phyloP scores from a whole-genome alignment of 768 basidiomycete species.

The Agaricus sinodeliciosus region DNA sequence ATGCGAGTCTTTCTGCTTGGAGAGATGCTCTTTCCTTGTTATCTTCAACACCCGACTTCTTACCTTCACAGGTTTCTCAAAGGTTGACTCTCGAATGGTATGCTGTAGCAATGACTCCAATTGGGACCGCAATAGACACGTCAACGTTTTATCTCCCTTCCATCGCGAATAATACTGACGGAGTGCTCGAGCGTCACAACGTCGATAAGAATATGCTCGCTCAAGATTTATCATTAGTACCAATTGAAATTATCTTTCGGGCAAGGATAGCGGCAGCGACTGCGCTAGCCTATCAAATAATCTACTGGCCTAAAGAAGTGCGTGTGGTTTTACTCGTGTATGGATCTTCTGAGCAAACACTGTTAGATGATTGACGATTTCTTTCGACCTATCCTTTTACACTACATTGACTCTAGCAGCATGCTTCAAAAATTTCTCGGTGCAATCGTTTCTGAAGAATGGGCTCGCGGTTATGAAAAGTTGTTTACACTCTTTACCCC shows the following conservation, averaged over 20 bases:
- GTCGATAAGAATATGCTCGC: conserved; percentile 94
- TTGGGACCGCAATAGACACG: conserved; percentile 72
- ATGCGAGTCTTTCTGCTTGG: conserved; percentile 71
- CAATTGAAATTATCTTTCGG: conserved; percentile 67
- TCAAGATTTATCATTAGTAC: conserved; percentile 82
- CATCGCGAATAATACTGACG: conserved; percentile 37
- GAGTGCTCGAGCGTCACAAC: conserved; percentile 69
- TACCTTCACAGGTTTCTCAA: conserved; percentile 49
- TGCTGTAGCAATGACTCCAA: conserved; percentile 80
- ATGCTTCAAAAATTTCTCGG: conserved; percentile 87
- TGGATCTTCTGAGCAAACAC: neutral
- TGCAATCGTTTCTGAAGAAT: conserved; percentile 87
- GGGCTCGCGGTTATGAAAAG: conserved; percentile 61
- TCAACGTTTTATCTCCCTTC: conserved; percentile 62
- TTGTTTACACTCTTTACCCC: conserved; percentile 15
- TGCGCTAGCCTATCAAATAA: conserved; percentile 66
- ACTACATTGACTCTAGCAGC: conserved; percentile 82
- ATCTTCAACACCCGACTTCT: conserved; percentile 35
- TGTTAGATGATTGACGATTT: conserved; percentile 44
- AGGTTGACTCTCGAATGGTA: conserved; percentile 79
- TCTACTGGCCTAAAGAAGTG: conserved; percentile 62
- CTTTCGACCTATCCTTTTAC: conserved; percentile 68
- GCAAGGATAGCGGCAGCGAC: conserved; percentile 75
- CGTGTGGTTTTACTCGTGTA: conserved; percentile 14
- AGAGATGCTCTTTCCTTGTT: conserved; percentile 56